Percentiles rank a stretch among this genome's conserved stretches.
Conservation (phyloP, 1,139 yeast genomes). For the Kodamaea sp. region DNA sequence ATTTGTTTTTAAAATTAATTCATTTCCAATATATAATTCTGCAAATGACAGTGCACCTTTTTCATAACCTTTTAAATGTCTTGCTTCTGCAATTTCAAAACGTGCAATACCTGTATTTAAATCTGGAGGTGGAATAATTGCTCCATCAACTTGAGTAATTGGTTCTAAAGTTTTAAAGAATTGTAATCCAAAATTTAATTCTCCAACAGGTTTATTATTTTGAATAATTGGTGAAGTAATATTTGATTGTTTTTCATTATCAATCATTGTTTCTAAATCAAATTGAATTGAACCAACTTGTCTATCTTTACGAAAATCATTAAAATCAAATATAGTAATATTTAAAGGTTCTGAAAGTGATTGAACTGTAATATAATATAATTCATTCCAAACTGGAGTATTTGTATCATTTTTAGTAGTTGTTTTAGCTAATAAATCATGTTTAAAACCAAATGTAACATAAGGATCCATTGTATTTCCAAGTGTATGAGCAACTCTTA, state of each 20-base stretch:
- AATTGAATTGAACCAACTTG: constrained; percentile 73
- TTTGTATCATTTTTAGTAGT: constrained; percentile 60
- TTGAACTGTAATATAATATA: constrained; percentile 62
- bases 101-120: constrained; percentile 87
- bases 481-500: constrained; percentile 63
- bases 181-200: constrained; percentile 62
- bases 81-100: constrained; percentile 49
- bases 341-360: constrained; percentile 79
- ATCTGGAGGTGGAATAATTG: constrained; percentile 83
- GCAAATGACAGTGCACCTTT: constrained; percentile 62
- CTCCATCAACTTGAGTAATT: constrained; percentile 75
- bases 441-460: constrained; percentile 63
- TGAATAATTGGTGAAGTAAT: constrained; percentile 58
- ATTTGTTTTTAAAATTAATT: constrained; percentile 53
- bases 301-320: constrained; percentile 77
- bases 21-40: constrained; percentile 64
- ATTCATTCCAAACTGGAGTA: constrained; percentile 83
- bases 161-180: constrained; percentile 82
- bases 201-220: constrained; percentile 82
- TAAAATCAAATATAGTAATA: constrained; percentile 67
- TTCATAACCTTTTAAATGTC: constrained; percentile 42
- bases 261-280: constrained; percentile 66
- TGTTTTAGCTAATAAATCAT: constrained; percentile 61
- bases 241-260: constrained; percentile 50
- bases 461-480: constrained; percentile 91